These are phyloP conservation scores for Solanum gracilifrons DNA, from an alignment of 257 asterid genomes.

Conservation along the genomic window DNA sequence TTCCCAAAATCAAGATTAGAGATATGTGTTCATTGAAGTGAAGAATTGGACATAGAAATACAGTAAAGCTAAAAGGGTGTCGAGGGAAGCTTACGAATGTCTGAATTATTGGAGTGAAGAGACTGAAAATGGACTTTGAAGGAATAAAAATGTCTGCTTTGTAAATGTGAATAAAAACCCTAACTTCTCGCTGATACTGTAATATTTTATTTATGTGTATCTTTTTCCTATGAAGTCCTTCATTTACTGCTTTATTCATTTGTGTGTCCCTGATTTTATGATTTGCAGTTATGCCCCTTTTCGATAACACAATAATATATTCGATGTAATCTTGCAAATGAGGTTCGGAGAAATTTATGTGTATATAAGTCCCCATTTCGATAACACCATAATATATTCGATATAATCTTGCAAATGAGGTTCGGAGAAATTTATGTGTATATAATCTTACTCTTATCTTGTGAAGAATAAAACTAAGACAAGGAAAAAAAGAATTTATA, in stretches of 20 bases:
- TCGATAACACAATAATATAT: neutral
- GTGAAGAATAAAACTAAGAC: neutral
- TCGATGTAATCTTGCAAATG: neutral
- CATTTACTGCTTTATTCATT: neutral
- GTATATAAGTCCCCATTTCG: neutral
- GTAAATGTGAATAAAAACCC: constrained; percentile 49
- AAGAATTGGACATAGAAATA: neutral
- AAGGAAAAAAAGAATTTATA: accelerated
- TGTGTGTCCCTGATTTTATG: neutral
- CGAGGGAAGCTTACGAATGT: neutral
- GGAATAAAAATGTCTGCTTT: neutral
- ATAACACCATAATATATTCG: neutral
- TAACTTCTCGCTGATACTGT: constrained; percentile 52
- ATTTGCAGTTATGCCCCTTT: neutral
- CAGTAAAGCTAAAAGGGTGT: neutral
- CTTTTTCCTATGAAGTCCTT: constrained; percentile 25
- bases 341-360: neutral
- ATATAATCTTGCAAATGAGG: neutral
- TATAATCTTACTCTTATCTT: neutral
- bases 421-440: neutral
- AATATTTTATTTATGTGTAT: neutral
- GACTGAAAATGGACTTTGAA: neutral
- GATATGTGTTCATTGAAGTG: neutral
- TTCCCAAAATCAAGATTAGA: neutral
- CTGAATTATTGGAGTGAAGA: constrained; percentile 10